Base-by-base conservation (phyloP, 495 filamentous ascomycete species). In the Penicillium angulare region DNA sequence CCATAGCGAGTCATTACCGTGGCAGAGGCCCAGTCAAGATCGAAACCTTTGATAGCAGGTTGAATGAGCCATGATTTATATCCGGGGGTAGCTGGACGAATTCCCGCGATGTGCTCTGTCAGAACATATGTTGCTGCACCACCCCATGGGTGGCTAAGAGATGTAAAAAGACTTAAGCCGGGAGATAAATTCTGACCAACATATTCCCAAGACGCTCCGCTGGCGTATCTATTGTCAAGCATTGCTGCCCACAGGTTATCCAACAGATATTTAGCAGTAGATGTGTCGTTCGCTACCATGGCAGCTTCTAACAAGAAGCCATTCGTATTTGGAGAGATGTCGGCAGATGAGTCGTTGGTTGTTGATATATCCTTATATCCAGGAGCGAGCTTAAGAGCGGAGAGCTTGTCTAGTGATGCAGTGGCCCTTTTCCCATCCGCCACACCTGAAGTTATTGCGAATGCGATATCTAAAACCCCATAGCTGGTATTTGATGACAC, bases 81-180 rank as follows among this genome's bases (percentile, higher is more conserved):
- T 23, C 44, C 44, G 20, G 23, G 23, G 7, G 9, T 47, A 3
- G 10, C 44, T 15, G 44, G 29, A 1, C 44, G 32, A 38, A 47
- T 47, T 0, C 44, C 44, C 12, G 44, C 32, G 15, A 61, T 50
- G 31, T 60, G 64, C 21, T 66, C 51, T 4, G 53, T 62, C 5
- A 71, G 49, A 1, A 67, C 50, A 35, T 65, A 71, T 2, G 68
- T 71, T 2, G 70, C 64, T 20, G 66, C 68, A 6, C 52, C 63
- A n/a, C 64, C 61, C 70, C 70, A 71, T 5, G 66, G 68, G 44
- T 73, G 70, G 13, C 50, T 57, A 13, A 68, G 53, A n/a, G 49
- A 57, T 0, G 70, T 73, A 38, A 61, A 72, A 1, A 66, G 27
- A 10, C 59, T 63, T 2, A 71, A 26, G 5, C 69, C 69, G 3